These are phyloP conservation scores for Colletotrichum melonis DNA, from an alignment of 2,329 filamentous ascomycete species.

Conservation along the genomic window DNA sequence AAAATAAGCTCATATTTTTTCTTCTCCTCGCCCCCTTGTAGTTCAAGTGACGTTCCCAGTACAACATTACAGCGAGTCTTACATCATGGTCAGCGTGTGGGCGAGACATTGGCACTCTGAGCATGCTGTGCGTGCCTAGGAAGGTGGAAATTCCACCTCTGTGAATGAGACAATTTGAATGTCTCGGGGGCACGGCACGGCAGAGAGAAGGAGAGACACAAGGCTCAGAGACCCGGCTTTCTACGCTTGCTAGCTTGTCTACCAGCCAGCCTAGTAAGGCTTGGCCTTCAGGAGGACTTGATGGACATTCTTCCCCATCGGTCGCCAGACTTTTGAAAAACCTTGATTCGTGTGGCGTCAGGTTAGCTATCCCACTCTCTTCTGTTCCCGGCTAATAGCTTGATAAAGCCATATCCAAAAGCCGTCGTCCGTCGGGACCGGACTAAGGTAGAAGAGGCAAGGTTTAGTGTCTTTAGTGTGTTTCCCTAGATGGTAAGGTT, in stretches of 20 bases:
- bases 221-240: not conserved
- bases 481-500: not conserved
- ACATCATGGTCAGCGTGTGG: not conserved
- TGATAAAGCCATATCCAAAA: not conserved
- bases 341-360: not conserved
- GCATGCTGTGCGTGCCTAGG: not conserved
- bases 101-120: not conserved
- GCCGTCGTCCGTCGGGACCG: not conserved
- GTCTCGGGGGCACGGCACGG: not conserved
- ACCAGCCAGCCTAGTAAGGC: not conserved
- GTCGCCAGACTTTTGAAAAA: slow-evolving; percentile 3
- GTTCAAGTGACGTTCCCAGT: not conserved
- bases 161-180: not conserved
- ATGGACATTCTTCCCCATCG: not conserved
- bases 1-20: slow-evolving; percentile 1
- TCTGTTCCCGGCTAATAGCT: too few species aligned
- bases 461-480: not conserved
- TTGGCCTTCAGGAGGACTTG: not conserved
- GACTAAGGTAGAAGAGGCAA: not conserved
- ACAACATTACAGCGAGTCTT: not conserved
- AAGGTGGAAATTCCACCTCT: not conserved
- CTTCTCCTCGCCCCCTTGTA: not conserved
- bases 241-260: too few species aligned
- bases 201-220: not conserved
- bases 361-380: not conserved